Evolutionary conservation across 345 rosid species (phyloP).

Genomic region (Euphorbia peplus): DNA sequence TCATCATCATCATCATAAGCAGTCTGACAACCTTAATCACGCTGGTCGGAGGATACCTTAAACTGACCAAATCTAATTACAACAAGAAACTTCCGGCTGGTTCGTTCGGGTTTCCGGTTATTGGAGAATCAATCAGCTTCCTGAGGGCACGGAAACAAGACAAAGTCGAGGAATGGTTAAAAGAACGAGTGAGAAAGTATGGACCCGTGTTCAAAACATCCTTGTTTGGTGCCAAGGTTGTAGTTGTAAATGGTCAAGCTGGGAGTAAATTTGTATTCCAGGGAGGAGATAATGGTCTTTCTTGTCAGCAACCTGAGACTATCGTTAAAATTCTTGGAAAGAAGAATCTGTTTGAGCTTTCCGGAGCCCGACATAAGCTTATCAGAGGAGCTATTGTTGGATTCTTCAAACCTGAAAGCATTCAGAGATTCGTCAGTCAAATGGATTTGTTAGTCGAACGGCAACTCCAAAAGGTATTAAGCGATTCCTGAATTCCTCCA

Average conservation of each 20-base stretch:
- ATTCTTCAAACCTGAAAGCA: neutral
- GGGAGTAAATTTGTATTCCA: slow-evolving; percentile 20
- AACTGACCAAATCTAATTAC: neutral
- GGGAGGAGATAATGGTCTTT: slow-evolving; percentile 20
- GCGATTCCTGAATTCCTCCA: too few relatives aligned
- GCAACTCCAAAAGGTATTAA: too few relatives aligned
- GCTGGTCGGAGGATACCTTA: neutral
- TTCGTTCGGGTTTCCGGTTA: slow-evolving; percentile 25
- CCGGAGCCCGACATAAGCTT: neutral
- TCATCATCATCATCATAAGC: too few relatives aligned
- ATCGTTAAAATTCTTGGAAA: neutral
- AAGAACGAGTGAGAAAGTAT: slow-evolving; percentile 14
- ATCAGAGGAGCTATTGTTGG: neutral
- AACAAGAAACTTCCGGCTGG: slow-evolving; percentile 25
- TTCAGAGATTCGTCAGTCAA: neutral
- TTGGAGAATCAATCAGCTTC: slow-evolving; percentile 34
- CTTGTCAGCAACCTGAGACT: neutral
- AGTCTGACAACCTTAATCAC: neutral
- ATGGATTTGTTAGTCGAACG: neutral
- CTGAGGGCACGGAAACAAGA: slow-evolving; percentile 13
- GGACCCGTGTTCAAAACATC: slow-evolving; percentile 35
- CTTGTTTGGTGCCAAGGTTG: slow-evolving; percentile 16
- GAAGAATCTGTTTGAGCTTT: neutral
- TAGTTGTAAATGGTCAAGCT: slow-evolving; percentile 24
- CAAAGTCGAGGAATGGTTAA: slow-evolving; percentile 21